Evolutionary conservation across 345 rosid species (phyloP), one percentile per base, ranked within the genome.

Genomic region (Citropsis articulata): DNA sequence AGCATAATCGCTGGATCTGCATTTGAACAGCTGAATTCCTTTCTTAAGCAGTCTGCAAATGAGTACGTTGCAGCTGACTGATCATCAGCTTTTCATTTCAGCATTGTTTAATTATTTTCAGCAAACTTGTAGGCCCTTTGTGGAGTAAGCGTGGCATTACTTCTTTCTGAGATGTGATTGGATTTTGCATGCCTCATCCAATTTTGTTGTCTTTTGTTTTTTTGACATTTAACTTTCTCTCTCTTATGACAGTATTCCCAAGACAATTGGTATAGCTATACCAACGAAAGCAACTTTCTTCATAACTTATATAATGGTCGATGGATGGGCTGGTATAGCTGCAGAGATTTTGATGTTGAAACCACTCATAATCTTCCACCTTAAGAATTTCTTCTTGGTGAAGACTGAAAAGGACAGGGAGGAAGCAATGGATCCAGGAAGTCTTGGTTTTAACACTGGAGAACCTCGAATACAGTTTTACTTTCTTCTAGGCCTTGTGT

Each of bases 291-390:
- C 99, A 81, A 93, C 99, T 64, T 95, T 95, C 86, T 95, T 95
- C 83, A 92, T 95, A 76, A 92, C 97, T 71, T 95, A 92, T 65
- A 95, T 95, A 81, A 95, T 93, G 99, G 90, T 95, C 57, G 99
- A 95, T 81, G 99, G 99, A 73, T 95, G 99, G 99, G 97, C 99
- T 70, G 98, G 99, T 66, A 78, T 95, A 60, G 99, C 99, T 66
- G 96, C 74, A 38, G 99, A 96, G 87, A 89, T 96, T 78, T 82
- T 96, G 59, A 92, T 85, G 98, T 70, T 93, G 79, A 91, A 93
- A 81, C 87, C 99, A 48, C 88, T 96, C 48, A 92, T 96, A 27
- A 72, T 96, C 75, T 96, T 65, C 82, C 99, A 96, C 84, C 80
- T 96, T 81, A 96, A 96, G 86, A 96, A 96, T 71, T 84, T 86